A percentile compares a stretch with the other conserved stretches of the same genome.
phyloP scores from a whole-genome alignment of 2,329 filamentous ascomycete species.

The Alternaria postmessia region DNA sequence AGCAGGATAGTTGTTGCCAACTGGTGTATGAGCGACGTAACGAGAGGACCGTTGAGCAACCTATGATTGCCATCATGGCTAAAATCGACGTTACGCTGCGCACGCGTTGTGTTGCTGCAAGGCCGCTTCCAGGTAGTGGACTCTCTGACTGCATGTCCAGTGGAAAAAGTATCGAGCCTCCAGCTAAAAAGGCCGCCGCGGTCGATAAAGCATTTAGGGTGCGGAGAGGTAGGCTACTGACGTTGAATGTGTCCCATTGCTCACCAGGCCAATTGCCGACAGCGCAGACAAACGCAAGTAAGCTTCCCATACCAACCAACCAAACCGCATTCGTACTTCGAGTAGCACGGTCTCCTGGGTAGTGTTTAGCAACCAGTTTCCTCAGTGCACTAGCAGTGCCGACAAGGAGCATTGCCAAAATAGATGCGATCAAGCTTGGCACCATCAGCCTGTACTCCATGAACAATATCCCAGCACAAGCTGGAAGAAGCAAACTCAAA shows the following conservation, averaged over 20 bases:
- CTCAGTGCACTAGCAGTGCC: constrained; percentile 28
- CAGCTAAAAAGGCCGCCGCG: constrained; percentile 22
- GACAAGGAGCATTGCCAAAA: constrained; percentile 32
- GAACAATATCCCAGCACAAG: constrained; percentile 28
- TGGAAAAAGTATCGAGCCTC: constrained; percentile 29
- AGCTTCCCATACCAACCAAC: constrained; percentile 9
- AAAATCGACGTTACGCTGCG: constrained; percentile 17
- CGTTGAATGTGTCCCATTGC: constrained; percentile 16
- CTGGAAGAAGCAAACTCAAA: constrained; percentile 20
- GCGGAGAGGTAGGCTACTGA: constrained; percentile 16
- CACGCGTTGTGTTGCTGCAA: neutral
- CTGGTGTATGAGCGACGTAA: constrained; percentile 35
- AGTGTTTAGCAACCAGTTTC: constrained; percentile 15
- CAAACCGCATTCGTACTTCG: constrained; percentile 1
- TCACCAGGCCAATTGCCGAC: constrained; percentile 6
- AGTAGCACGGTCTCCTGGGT: constrained; percentile 8
- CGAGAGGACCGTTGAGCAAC: constrained; percentile 22
- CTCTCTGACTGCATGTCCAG: constrained; percentile 1
- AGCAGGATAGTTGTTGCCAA: constrained; percentile 23
- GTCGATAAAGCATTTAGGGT: constrained; percentile 24
- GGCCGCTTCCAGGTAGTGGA: neutral
- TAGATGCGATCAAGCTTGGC: constrained; percentile 28
- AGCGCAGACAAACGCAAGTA: constrained; percentile 17
- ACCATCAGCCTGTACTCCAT: constrained; percentile 41
- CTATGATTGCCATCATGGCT: constrained; percentile 22